Evolutionary conservation across 1,284 basidiomycete species (phyloP).

Genomic region (Ceratobasidium sp.): DNA sequence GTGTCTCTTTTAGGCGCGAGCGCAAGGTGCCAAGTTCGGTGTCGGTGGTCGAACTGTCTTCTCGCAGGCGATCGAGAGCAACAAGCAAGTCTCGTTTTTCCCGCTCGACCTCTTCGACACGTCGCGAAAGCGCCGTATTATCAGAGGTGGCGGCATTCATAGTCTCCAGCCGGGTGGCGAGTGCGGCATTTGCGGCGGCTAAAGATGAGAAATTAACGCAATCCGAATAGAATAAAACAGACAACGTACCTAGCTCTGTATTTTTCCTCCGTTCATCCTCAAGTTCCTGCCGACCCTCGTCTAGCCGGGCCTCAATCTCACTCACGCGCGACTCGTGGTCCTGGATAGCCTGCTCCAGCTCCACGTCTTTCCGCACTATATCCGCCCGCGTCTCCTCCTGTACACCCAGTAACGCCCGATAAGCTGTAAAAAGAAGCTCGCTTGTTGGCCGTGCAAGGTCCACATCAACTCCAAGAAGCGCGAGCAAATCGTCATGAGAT

Average conservation of each 20-base stretch:
- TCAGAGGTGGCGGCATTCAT: constrained; percentile 68
- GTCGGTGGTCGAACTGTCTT: constrained; percentile 59
- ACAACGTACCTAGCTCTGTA: constrained; percentile 67
- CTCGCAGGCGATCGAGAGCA: constrained; percentile 76
- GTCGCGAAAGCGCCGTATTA: constrained; percentile 64
- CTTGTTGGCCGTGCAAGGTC: constrained; percentile 28
- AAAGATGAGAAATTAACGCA: constrained; percentile 30
- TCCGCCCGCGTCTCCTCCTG: constrained; percentile 73
- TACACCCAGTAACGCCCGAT: constrained; percentile 15
- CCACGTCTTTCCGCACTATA: constrained; percentile 73
- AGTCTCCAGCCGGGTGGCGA: constrained; percentile 65
- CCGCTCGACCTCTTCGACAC: constrained; percentile 74
- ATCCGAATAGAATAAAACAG: constrained; percentile 14
- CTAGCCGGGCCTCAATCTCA: constrained; percentile 65
- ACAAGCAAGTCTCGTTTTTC: constrained; percentile 83
- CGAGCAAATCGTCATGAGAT: constrained; percentile 26
- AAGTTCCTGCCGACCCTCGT: constrained; percentile 65
- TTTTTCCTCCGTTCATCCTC: constrained; percentile 65
- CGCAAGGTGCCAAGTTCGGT: constrained; percentile 72
- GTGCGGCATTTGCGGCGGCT: constrained; percentile 64
- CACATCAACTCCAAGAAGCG: constrained; percentile 18
- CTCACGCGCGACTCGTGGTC: constrained; percentile 69
- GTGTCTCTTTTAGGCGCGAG: constrained; percentile 72
- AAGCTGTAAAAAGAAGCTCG: constrained; percentile 22
- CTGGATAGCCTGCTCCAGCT: constrained; percentile 79